A percentile compares a stretch with the other conserved stretches of the same genome.
These are phyloP conservation scores for Solanum lycopersicoides DNA, from an alignment of 257 asterid species.

Conservation along the genomic window DNA sequence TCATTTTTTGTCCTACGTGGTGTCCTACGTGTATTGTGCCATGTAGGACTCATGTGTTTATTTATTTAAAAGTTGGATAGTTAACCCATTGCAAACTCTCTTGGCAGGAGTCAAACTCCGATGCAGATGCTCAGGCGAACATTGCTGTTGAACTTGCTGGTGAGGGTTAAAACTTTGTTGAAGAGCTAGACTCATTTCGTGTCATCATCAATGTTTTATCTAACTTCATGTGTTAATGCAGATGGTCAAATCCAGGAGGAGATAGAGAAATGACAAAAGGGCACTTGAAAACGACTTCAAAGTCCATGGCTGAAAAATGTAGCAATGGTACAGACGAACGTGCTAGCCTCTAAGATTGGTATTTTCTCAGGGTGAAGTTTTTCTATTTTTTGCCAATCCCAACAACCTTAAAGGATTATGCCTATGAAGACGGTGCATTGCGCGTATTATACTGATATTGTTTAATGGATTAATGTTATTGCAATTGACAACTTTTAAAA, in stretches of 20 bases:
- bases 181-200: not conserved
- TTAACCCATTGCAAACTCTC: not conserved
- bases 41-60: no score
- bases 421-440: not conserved
- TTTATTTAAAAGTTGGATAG: no score
- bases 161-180: slow-evolving; percentile 9
- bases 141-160: slow-evolving; percentile 82
- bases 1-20: no score
- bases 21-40: no score
- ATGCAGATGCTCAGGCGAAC: slow-evolving; percentile 93
- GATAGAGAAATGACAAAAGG: slow-evolving; percentile 27
- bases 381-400: not conserved
- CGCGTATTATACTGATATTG: not conserved
- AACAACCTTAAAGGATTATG: not conserved
- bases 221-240: slow-evolving; percentile 10
- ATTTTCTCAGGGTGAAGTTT: not conserved
- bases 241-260: slow-evolving; percentile 77
- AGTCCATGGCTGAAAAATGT: not conserved
- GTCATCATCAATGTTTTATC: not conserved
- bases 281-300: not conserved
- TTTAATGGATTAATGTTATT: not conserved
- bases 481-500: not conserved
- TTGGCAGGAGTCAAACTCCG: slow-evolving; percentile 67
- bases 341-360: not conserved
- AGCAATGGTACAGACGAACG: not conserved